Conservation (phyloP, 176 grass and related monocot species). For the Avena atlantica region DNA sequence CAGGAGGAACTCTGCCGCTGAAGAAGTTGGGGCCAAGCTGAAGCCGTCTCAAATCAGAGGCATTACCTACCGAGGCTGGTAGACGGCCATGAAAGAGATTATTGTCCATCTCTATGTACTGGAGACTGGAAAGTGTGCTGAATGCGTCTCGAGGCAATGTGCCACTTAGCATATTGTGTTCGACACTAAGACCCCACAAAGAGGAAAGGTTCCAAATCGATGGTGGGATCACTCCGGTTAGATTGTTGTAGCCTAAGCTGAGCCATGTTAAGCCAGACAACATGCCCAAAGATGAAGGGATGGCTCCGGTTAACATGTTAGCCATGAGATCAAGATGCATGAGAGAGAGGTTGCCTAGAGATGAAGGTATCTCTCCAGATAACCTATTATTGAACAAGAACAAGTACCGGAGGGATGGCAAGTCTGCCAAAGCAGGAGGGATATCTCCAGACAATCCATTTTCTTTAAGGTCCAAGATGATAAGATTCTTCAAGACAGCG, state of each 20-base stretch:
- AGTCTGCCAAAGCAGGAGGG: neutral
- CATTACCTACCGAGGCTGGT: conserved; percentile 41
- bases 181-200: neutral
- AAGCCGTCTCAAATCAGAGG: neutral
- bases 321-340: neutral
- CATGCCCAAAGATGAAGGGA: neutral
- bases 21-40: conserved; percentile 12
- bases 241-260: neutral
- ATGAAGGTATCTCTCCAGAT: neutral
- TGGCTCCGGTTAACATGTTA: neutral
- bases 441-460: neutral
- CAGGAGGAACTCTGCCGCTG: conserved; percentile 11
- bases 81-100: conserved; percentile 35
- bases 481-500: neutral
- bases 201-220: neutral
- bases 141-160: conserved; percentile 15
- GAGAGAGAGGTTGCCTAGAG: neutral
- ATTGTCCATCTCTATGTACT: conserved; percentile 1
- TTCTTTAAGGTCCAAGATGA: neutral
- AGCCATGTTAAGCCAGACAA: neutral
- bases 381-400: neutral
- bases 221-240: neutral
- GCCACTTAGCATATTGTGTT: conserved; percentile 21
- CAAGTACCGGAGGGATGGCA: neutral
- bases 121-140: neutral